Evolutionary conservation across 2,329 filamentous ascomycete genomes (phyloP).

Genomic region (Aspergillus transmontanensis): DNA sequence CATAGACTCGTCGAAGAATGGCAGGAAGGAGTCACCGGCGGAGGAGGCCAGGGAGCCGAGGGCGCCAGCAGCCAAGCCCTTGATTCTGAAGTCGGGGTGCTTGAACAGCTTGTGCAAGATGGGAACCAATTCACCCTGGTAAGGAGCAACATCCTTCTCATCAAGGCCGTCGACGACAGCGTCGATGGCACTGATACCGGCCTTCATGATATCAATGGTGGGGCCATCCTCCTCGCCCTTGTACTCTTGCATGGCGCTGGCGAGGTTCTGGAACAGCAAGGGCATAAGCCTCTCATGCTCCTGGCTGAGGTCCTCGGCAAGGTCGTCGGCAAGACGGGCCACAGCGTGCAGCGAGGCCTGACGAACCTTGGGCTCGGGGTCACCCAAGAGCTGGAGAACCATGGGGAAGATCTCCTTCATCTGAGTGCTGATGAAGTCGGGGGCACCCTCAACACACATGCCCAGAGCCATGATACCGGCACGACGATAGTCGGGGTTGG

Average conservation of each 20-base stretch:
- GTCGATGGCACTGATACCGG: constrained; percentile 86
- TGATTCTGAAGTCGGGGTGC: constrained; percentile 85
- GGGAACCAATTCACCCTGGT: constrained; percentile 79
- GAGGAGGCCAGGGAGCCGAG: constrained; percentile 88
- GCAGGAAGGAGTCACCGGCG: constrained; percentile 77
- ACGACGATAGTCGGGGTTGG: constrained; percentile 77
- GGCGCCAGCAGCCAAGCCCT: constrained; percentile 84
- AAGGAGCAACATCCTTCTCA: constrained; percentile 75
- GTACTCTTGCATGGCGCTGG: constrained; percentile 71
- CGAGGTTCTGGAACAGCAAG: constrained; percentile 83
- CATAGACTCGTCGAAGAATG: constrained; percentile 94
- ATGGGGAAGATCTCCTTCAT: constrained; percentile 82
- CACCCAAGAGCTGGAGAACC: constrained; percentile 78
- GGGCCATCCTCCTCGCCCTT: constrained; percentile 69
- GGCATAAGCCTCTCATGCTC: constrained; percentile 85
- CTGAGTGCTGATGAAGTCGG: constrained; percentile 95
- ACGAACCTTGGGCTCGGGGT: constrained; percentile 80
- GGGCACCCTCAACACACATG: constrained; percentile 93
- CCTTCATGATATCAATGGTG: constrained; percentile 83
- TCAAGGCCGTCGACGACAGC: constrained; percentile 76
- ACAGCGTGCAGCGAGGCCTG: constrained; percentile 85
- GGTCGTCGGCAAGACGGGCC: constrained; percentile 87
- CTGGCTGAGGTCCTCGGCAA: constrained; percentile 83
- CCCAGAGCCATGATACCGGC: constrained; percentile 90
- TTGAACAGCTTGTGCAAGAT: constrained; percentile 81